Evolutionary conservation across 2,329 filamentous ascomycete genomes (phyloP), one percentile per base, ranked within the genome.

Genomic region (Epicoccum nigrum): DNA sequence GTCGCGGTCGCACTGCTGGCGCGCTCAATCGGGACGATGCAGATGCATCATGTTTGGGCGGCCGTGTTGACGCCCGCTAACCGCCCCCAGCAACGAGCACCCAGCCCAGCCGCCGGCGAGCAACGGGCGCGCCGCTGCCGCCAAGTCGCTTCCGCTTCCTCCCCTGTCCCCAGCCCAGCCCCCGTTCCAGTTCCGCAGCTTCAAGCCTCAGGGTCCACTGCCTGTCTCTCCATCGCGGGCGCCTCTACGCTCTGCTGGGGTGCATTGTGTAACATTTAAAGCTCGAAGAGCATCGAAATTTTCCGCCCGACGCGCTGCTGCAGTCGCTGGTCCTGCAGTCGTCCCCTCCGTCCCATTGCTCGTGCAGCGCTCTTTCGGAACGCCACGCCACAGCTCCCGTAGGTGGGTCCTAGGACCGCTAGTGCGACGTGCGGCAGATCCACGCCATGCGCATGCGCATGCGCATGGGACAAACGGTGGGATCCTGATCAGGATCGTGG

Each of bases 341-440:
- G n/a, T 20, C 13, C 17, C 30, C 5, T n/a, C 28, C 28, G 6
- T 25, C 23, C 23, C 23, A 25, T 25, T 11, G 28, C 2, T 11
- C 8, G 28, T 11, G 28, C 12, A 30, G 39, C 39, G 39, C 19
- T 3, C 4, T 40, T 19, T 20, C 32, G 49, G 31, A 25, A 46
- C 49, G 49, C 45, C 50, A 53, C 60, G 57, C 63, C 60, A 54
- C 51, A 31, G 57, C 48, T n/a, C n/a, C n/a, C n/a, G n/a, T n/a
- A n/a, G n/a, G n/a, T n/a, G n/a, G n/a, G n/a, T n/a, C n/a, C n/a
- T n/a, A 58, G 54, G 49, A 52, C 39, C 38, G 40, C 55, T 64
- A 62, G 60, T 50, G 54, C 55, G 57, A 39, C 56, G 49, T 44
- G 45, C 54, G 41, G 54, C 45, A 47, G 56, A 61, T 61, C 54